Evolutionary conservation across 2,329 filamentous ascomycete species (phyloP).

Genomic region (Corynespora cassiicola): DNA sequence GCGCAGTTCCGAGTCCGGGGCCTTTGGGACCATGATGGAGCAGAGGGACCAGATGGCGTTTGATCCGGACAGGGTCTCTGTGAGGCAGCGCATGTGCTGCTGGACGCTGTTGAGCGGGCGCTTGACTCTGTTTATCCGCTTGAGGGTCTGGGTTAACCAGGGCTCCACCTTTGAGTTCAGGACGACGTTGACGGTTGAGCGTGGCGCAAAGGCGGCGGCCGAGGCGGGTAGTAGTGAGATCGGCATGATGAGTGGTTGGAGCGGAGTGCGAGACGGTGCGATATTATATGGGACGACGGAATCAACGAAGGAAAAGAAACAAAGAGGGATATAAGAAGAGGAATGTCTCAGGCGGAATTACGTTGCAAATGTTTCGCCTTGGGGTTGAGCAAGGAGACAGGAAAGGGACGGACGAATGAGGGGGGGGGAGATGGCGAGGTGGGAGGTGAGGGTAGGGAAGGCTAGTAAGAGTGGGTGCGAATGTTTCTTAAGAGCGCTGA

Average conservation of each 20-base stretch:
- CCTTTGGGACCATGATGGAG: constrained; percentile 90
- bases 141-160: constrained; percentile 95
- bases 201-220: constrained; percentile 92
- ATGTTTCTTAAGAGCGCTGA: constrained; percentile 44
- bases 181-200: constrained; percentile 93
- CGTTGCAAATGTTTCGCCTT: constrained; percentile 44
- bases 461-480: constrained; percentile 45
- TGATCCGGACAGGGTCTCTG: constrained; percentile 86
- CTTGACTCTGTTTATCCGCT: constrained; percentile 96
- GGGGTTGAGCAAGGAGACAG: constrained; percentile 42
- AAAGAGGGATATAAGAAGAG: constrained; percentile 37
- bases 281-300: constrained; percentile 44
- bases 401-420: constrained; percentile 49
- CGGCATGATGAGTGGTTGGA: constrained; percentile 68
- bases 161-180: constrained; percentile 90
- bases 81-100: constrained; percentile 94
- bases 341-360: constrained; percentile 44
- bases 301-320: constrained; percentile 43
- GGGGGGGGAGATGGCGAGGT: constrained; percentile 50
- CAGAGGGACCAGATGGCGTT: constrained; percentile 95
- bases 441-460: constrained; percentile 49
- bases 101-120: constrained; percentile 95
- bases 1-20: constrained; percentile 82
- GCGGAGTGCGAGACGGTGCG: constrained; percentile 35
- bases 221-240: constrained; percentile 93